Conservation (phyloP, 805 yeast genomes). For the Dipodascus geniculatus region DNA sequence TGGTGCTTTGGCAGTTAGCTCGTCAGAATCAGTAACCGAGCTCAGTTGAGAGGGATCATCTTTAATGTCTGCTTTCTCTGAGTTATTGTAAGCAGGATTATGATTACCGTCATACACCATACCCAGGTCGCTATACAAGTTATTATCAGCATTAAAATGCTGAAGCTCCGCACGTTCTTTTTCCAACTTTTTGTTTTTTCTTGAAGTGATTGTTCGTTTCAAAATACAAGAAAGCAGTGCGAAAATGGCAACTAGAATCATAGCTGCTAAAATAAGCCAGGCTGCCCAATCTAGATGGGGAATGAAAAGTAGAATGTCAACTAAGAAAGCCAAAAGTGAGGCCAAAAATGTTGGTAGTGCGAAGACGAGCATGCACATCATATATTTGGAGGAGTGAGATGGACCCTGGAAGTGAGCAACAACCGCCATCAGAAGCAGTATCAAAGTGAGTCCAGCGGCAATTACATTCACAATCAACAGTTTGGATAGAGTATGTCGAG, state of each 20-base stretch:
- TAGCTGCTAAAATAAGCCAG: slow-evolving; percentile 67
- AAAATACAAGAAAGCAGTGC: slow-evolving; percentile 60
- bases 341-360: slow-evolving; percentile 60
- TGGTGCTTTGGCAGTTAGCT: not conserved
- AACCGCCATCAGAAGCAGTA: slow-evolving; percentile 33
- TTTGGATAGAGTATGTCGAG: slow-evolving; percentile 46
- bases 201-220: slow-evolving; percentile 44
- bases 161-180: slow-evolving; percentile 12
- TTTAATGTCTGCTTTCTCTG: not conserved
- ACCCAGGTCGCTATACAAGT: not conserved
- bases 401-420: slow-evolving; percentile 30
- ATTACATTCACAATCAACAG: slow-evolving; percentile 58
- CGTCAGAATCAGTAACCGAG: not conserved
- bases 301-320: slow-evolving; percentile 68
- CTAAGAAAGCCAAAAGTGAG: slow-evolving; percentile 61
- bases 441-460: slow-evolving; percentile 41
- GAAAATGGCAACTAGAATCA: slow-evolving; percentile 50
- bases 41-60: not conserved
- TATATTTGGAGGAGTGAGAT: slow-evolving; percentile 30
- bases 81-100: not conserved
- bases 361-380: slow-evolving; percentile 43
- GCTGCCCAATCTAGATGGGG: slow-evolving; percentile 73
- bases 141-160: slow-evolving; percentile 8
- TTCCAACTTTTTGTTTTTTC: slow-evolving; percentile 13
- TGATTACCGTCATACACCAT: not conserved